phyloP scores from a whole-genome alignment of 2,329 filamentous ascomycete genomes.

The Ceratocystis cubensis region DNA sequence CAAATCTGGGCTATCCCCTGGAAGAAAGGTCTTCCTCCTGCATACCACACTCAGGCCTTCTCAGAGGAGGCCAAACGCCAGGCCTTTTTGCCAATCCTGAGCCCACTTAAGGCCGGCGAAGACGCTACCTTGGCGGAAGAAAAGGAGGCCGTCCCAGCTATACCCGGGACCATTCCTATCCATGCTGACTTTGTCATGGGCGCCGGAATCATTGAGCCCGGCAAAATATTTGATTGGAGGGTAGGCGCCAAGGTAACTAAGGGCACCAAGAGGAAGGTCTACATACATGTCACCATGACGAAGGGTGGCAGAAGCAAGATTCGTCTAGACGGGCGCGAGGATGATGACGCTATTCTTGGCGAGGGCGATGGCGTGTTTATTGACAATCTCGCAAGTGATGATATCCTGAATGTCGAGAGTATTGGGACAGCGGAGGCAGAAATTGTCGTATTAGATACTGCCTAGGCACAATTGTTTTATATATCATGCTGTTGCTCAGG shows the following conservation, averaged over 20 bases:
- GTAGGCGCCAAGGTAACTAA: constrained; percentile 48
- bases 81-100: constrained; percentile 62
- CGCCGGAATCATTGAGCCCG: constrained; percentile 58
- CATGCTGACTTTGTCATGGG: constrained; percentile 77
- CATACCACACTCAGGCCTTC: constrained; percentile 65
- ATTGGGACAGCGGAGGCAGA: constrained; percentile 57
- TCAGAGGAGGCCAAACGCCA: constrained; percentile 59
- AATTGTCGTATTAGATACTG: constrained; percentile 54
- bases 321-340: constrained; percentile 51
- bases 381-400: constrained; percentile 49
- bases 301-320: constrained; percentile 63
- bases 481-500: background rate
- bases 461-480: constrained; percentile 28
- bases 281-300: constrained; percentile 69
- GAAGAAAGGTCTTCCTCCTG: constrained; percentile 56
- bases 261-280: constrained; percentile 55
- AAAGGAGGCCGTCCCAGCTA: constrained; percentile 46
- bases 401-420: constrained; percentile 52
- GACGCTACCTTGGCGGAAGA: constrained; percentile 52
- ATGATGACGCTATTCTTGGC: constrained; percentile 43
- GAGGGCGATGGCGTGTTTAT: constrained; percentile 79
- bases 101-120: constrained; percentile 54
- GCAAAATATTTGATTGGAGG: constrained; percentile 55
- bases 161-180: constrained; percentile 62
- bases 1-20: constrained; percentile 84